Conservation (phyloP, 2,329 filamentous ascomycete genomes). For the Xylariaceae sp. region DNA sequence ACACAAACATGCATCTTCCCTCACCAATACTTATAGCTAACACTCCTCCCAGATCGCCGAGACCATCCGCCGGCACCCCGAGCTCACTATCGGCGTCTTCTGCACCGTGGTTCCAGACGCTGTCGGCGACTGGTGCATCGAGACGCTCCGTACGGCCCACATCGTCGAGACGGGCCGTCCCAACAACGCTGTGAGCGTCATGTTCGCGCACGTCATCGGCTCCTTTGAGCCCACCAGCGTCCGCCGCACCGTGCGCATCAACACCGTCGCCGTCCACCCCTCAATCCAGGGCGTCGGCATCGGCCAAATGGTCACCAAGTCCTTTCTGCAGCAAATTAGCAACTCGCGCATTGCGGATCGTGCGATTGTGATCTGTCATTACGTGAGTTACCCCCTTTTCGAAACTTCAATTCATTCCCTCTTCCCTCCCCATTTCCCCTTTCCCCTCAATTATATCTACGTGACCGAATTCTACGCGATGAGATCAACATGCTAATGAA, state of each 20-base stretch:
- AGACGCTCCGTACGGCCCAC: conserved; percentile 50
- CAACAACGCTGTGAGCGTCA: conserved; percentile 51
- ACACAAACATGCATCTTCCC: too few relatives aligned
- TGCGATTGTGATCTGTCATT: conserved; percentile 71
- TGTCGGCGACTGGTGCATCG: conserved; percentile 42
- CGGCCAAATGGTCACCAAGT: conserved; percentile 66
- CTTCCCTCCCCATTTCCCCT: too few relatives aligned
- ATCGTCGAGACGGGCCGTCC: conserved; percentile 56
- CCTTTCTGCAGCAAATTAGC: conserved; percentile 72
- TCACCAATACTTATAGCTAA: not conserved
- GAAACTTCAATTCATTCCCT: not conserved
- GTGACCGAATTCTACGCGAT: too few relatives aligned
- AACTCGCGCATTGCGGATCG: conserved; percentile 64
- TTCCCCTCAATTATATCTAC: not conserved
- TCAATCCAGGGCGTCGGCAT: conserved; percentile 69
- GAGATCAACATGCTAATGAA: too few relatives aligned
- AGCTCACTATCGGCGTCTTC: conserved; percentile 76
- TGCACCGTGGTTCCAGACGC: conserved; percentile 53
- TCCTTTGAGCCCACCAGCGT: too few relatives aligned
- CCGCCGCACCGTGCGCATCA: conserved; percentile 71
- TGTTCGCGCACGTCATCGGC: conserved; percentile 70
- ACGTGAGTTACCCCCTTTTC: conserved; percentile 38
- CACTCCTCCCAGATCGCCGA: conserved; percentile 60
- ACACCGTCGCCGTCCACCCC: conserved; percentile 76
- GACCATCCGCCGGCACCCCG: conserved; percentile 67